Base-by-base conservation (phyloP, 1,284 basidiomycete genomes). In the Ceraceosorus bombacis region DNA sequence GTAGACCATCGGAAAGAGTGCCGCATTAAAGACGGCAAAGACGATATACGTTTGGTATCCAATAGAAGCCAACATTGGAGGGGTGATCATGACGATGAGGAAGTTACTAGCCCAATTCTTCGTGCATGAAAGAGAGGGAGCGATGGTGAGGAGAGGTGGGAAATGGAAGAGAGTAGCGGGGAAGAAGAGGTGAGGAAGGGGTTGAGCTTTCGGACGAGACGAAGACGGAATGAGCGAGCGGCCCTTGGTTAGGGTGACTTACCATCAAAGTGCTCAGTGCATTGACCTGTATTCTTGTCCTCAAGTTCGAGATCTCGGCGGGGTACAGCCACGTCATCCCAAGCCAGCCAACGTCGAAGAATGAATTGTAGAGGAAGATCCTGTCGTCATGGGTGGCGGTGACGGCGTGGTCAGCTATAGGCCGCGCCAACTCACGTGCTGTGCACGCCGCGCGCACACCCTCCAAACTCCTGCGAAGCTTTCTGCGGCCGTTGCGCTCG, bases 81-180 rank as follows among this genome's bases (percentile, higher is more conserved):
- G 81, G 5, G 79, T 82, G 72, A 83, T 81, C 64, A 81, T 78
- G 15, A 83, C 82, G 40, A 83, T 80, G 7, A 80, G 78, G 65
- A 82, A 81, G 57, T 58, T 64, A 57, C 6, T 38, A 41, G 48
- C 13, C 61, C 61, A 63, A 50, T 63, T 63, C 53, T 51, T 27
- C 10, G 51, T 38, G 7, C 57, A 55, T 1, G 51, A 49, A 27
- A 62, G 49, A 27, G 59, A 58, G 57, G 41, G 52, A 17, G 49
- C 59, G 13, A 36, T 41, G 41, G 43, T 60, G 13, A 58, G 57
- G 51, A 61, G 60, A 17, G 59, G 49, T 5, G 58, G 58, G 50
- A 40, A 58, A 6, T 59, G 58, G 57, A 56, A 60, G 6, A 46
- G 40, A 4, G 52, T 4, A 36, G 43, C 58, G 4, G 50, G 58